These are phyloP conservation scores for Diutina sp. DNA, from an alignment of 1,139 yeast genomes.

Conservation along the genomic window DNA sequence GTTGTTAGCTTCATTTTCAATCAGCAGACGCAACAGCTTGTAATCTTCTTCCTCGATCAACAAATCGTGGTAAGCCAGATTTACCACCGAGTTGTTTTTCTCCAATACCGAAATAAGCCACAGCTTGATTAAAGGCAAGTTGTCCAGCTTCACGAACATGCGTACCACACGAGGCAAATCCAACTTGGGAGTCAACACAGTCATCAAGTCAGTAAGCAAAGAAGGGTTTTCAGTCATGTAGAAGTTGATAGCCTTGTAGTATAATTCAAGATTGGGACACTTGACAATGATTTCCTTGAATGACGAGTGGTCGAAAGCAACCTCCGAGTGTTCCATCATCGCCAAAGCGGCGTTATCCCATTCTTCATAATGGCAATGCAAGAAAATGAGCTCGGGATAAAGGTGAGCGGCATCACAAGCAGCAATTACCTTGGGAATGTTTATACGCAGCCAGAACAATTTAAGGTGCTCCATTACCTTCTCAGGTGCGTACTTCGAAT, in stretches of 20 bases:
- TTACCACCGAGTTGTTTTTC: conserved; percentile 83
- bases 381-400: conserved; percentile 93
- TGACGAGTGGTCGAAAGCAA: conserved; percentile 85
- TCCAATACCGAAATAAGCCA: conserved; percentile 84
- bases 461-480: conserved; percentile 94
- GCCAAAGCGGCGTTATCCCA: conserved; percentile 98
- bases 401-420: conserved; percentile 91
- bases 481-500: conserved; percentile 82
- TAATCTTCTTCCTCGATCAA: conserved; percentile 95
- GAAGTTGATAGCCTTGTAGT: conserved; percentile 93
- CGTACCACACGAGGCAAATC: conserved; percentile 93
- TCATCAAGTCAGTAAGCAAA: conserved; percentile 71
- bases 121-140: conserved; percentile 90
- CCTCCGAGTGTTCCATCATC: conserved; percentile 92
- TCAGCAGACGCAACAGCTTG: conserved; percentile 75
- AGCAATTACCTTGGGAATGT: conserved; percentile 91
- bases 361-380: conserved; percentile 96
- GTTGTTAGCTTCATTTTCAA: conserved; percentile 68
- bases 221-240: conserved; percentile 90
- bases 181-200: conserved; percentile 80
- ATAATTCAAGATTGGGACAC: conserved; percentile 91
- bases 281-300: conserved; percentile 92
- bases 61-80: conserved; percentile 89
- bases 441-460: conserved; percentile 95
- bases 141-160: conserved; percentile 90